phyloP scores from a whole-genome alignment of 768 basidiomycete genomes.

The Stropharia rugosoannulata region DNA sequence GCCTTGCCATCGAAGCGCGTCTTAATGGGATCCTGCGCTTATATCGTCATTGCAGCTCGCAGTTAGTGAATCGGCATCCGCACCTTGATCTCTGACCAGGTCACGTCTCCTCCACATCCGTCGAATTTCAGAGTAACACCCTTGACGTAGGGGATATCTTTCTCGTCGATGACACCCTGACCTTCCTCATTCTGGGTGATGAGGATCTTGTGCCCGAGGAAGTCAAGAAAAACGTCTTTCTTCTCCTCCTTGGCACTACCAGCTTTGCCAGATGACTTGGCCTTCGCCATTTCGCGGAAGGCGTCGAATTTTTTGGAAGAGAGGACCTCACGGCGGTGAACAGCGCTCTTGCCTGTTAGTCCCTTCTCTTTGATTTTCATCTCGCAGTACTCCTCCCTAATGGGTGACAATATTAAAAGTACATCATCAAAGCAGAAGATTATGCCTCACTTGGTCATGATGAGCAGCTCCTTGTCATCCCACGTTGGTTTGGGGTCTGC shows the following conservation, averaged over 20 bases:
- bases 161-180: conserved; percentile 62
- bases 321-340: conserved; percentile 54
- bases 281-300: conserved; percentile 62
- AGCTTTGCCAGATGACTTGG: conserved; percentile 32
- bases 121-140: conserved; percentile 58
- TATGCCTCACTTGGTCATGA: conserved; percentile 80
- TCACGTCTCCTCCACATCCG: conserved; percentile 51
- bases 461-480: conserved; percentile 71
- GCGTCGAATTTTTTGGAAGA: conserved; percentile 64
- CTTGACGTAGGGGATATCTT: conserved; percentile 51
- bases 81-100: conserved; percentile 53
- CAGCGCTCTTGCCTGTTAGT: conserved; percentile 70
- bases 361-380: conserved; percentile 98
- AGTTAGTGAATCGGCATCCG: conserved; percentile 1
- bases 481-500: conserved; percentile 82
- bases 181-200: conserved; percentile 63
- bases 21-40: conserved; percentile 43
- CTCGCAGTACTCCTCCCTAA: conserved; percentile 82
- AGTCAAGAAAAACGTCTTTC: conserved; percentile 70
- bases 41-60: not conserved
- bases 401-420: not conserved
- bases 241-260: conserved; percentile 23
- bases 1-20: conserved; percentile 47
- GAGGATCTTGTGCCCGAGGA: conserved; percentile 68
- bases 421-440: not conserved